Percentiles rank a stretch among this genome's conserved stretches.
Evolutionary conservation across 2,329 filamentous ascomycete genomes (phyloP).

Genomic region (Pyrenophora graminea): DNA sequence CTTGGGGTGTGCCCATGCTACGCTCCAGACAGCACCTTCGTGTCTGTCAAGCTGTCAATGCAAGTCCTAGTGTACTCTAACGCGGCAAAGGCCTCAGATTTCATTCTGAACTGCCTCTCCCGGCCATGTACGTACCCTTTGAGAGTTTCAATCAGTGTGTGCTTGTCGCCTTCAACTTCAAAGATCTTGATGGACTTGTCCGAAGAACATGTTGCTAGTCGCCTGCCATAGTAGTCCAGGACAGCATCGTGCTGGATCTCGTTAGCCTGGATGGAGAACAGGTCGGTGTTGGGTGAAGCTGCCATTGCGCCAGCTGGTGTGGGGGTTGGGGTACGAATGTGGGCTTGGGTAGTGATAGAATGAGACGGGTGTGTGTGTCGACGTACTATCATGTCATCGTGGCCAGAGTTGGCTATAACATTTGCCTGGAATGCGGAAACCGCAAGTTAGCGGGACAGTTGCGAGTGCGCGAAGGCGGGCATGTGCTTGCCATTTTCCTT

Average conservation of each 20-base stretch:
- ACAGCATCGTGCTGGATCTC: constrained; percentile 85
- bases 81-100: neutral
- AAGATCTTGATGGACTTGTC: constrained; percentile 99
- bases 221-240: constrained; percentile 96
- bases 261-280: constrained; percentile 41
- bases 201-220: constrained; percentile 94
- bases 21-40: constrained; percentile 96
- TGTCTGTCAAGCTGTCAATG: constrained; percentile 63
- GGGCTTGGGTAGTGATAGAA: neutral
- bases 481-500: constrained; percentile 33
- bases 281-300: constrained; percentile 15
- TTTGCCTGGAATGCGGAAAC: constrained; percentile 61
- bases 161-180: constrained; percentile 91
- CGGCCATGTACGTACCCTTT: constrained; percentile 71
- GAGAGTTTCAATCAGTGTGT: constrained; percentile 87
- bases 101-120: neutral
- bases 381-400: constrained; percentile 99
- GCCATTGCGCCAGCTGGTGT: constrained; percentile 16
- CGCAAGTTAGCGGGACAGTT: constrained; percentile 36
- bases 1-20: constrained; percentile 94
- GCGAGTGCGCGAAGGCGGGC: constrained; percentile 14
- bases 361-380: constrained; percentile 6
- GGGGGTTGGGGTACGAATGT: neutral
- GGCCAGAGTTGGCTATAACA: constrained; percentile 81
- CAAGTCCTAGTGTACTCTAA: neutral